A percentile compares a stretch with the other conserved stretches of the same genome.
Evolutionary conservation across 352 stramenopile species (phyloP).

Genomic region (Phytophthora pini): DNA sequence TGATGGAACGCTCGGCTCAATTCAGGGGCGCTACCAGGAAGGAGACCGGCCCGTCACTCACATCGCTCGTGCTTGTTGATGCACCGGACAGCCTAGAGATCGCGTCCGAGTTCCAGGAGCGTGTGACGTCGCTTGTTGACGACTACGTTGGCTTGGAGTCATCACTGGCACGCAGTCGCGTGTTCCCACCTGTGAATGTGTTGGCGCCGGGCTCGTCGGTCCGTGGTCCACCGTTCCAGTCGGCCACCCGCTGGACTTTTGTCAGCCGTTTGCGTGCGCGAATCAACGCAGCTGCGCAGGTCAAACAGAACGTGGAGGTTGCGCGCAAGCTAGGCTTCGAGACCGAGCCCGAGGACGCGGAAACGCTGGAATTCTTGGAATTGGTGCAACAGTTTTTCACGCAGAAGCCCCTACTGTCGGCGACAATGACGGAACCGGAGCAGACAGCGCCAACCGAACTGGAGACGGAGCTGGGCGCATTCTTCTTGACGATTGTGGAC

Average conservation of each 20-base stretch:
- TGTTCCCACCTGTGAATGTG: slow-evolving; percentile 81
- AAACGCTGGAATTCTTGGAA: slow-evolving; percentile 72
- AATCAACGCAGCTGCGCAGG: slow-evolving; percentile 67
- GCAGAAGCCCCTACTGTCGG: slow-evolving; percentile 39
- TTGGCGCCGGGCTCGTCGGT: slow-evolving; percentile 67
- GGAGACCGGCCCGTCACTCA: slow-evolving; percentile 57
- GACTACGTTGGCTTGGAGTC: slow-evolving; percentile 66
- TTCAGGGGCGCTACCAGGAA: slow-evolving; percentile 49
- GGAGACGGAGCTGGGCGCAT: slow-evolving; percentile 62
- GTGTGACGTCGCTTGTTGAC: slow-evolving; percentile 75
- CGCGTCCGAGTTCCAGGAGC: slow-evolving; percentile 67
- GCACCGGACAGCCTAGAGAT: slow-evolving; percentile 59
- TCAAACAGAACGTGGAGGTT: slow-evolving; percentile 68
- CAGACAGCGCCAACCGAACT: slow-evolving; percentile 32
- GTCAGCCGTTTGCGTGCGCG: slow-evolving; percentile 63
- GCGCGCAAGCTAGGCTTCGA: slow-evolving; percentile 74
- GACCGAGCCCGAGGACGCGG: slow-evolving; percentile 72
- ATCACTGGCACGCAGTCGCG: slow-evolving; percentile 49
- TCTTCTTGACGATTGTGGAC: slow-evolving; percentile 62
- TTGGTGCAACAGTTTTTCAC: slow-evolving; percentile 83
- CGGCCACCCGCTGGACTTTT: slow-evolving; percentile 70
- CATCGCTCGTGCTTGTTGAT: slow-evolving; percentile 72
- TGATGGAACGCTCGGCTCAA: slow-evolving; percentile 83
- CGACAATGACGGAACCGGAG: slow-evolving; percentile 11
- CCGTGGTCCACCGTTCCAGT: slow-evolving; percentile 79